Evolutionary conservation across 768 basidiomycete genomes (phyloP).

Genomic region (Steccherinum ochraceum): DNA sequence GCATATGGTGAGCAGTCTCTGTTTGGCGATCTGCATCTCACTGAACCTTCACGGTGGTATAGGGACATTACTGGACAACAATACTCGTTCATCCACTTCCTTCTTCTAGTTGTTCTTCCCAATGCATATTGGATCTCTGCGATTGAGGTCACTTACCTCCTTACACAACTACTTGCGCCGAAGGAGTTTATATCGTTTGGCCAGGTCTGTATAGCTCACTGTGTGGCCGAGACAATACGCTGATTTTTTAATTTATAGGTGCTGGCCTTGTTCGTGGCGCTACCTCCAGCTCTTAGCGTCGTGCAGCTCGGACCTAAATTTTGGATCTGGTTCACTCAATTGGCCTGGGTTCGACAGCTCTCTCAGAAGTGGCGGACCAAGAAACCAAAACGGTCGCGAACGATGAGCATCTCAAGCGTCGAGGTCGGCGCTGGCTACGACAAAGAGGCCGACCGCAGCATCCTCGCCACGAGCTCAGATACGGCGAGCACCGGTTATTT

Average conservation of each 20-base stretch:
- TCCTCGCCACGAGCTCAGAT: too few species aligned
- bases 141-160: neutral
- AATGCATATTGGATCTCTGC: neutral
- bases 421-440: too few species aligned
- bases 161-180: neutral
- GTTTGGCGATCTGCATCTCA: neutral
- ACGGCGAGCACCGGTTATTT: too few species aligned
- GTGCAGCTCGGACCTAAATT: neutral
- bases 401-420: neutral
- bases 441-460: too few species aligned
- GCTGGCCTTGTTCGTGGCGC: slow-evolving; percentile 3
- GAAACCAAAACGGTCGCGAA: neutral
- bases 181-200: neutral
- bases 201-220: slow-evolving; percentile 2
- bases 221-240: too few species aligned
- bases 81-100: slow-evolving; percentile 4
- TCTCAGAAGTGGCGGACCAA: neutral
- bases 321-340: neutral
- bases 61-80: neutral
- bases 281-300: neutral
- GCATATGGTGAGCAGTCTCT: neutral
- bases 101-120: neutral
- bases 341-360: neutral
- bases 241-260: neutral
- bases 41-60: neutral